These are phyloP conservation scores for Ophiostoma australiae DNA, from an alignment of 2,329 filamentous ascomycete genomes.

Conservation along the genomic window DNA sequence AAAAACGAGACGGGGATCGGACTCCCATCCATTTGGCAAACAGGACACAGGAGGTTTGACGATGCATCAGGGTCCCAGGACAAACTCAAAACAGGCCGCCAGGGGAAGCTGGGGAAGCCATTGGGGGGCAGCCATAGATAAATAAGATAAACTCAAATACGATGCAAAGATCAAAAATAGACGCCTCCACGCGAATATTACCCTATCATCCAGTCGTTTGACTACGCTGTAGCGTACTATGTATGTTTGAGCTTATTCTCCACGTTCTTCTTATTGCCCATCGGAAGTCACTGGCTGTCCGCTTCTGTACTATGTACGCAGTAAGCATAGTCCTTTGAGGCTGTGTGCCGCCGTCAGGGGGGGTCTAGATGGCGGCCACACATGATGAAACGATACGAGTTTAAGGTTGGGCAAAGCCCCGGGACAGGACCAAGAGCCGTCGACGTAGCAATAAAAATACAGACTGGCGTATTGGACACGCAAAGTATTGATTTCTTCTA, in stretches of 20 bases:
- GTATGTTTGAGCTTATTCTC: slow-evolving; percentile 10
- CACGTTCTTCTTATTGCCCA: neutral
- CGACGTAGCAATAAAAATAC: neutral
- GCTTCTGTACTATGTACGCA: neutral
- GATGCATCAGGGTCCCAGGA: slow-evolving; percentile 9
- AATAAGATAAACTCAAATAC: neutral
- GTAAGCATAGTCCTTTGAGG: slow-evolving; percentile 18
- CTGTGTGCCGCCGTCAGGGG: slow-evolving; percentile 16
- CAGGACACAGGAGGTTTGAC: neutral
- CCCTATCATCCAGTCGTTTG: slow-evolving; percentile 7
- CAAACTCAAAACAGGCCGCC: slow-evolving; percentile 21
- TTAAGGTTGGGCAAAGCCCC: slow-evolving; percentile 22
- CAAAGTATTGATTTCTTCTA: too few relatives aligned
- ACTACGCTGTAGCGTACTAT: neutral
- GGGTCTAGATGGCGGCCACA: slow-evolving; percentile 14
- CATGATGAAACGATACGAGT: slow-evolving; percentile 26
- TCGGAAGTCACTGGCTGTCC: neutral
- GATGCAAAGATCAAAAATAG: neutral
- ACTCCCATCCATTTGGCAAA: neutral
- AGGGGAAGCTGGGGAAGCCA: slow-evolving; percentile 9
- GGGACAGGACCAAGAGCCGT: neutral
- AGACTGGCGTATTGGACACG: neutral
- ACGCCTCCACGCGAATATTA: slow-evolving; percentile 6
- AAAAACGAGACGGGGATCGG: slow-evolving; percentile 18
- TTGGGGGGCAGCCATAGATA: neutral